Base-by-base conservation (phyloP, 2,329 filamentous ascomycete genomes). In the Neonectria hederae region DNA sequence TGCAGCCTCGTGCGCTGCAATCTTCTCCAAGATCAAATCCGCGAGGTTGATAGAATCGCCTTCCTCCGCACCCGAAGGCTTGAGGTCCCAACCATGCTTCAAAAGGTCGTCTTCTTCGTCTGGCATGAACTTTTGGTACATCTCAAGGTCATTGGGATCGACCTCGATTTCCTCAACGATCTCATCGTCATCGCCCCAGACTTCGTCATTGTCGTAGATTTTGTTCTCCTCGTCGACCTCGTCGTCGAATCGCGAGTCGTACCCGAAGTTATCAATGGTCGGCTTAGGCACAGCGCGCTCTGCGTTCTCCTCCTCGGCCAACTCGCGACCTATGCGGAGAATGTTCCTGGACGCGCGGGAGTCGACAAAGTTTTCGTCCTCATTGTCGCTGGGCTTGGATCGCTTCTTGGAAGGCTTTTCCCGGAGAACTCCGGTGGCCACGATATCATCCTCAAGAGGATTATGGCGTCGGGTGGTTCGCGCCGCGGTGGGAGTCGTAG, bases 11-110 rank as follows among this genome's bases (percentile, higher is more conserved):
- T 97, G 92, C 63, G 92, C 91, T 5, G 94, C 93, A 75, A 99
- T 99, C 81, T 97, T 97, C 76, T 95, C 90, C 63, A 99, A 82
- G 69, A 99, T 99, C 67, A 99, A 83, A 75, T 97, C 94, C 17
- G 96, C 94, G 62, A 99, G 84, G 77, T 98, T 97, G 67, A 91
- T 93, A 14, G 86, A 84, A 62, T 86, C 82, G 7, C 75, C 77
- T 14, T 84, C 83, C 43, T 82, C 82, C 38, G 84, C 82, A 54
- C 79, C 79, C 5, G 80, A 77, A 42, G 79, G 79, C 77, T 83
- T 78, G 46, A 78, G 77, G 70, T 83, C 84, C 82, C 83, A 87
- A 28, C 87, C 87, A 46, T 92, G 87, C 76, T 90, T 89, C 69
- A 94, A 83, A 69, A 96, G 86, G 4, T 92, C 89, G 69, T 94